Evolutionary conservation across 441 rosid species (phyloP), one percentile per base, ranked within the genome.

Genomic region (Adansonia gregorii): DNA sequence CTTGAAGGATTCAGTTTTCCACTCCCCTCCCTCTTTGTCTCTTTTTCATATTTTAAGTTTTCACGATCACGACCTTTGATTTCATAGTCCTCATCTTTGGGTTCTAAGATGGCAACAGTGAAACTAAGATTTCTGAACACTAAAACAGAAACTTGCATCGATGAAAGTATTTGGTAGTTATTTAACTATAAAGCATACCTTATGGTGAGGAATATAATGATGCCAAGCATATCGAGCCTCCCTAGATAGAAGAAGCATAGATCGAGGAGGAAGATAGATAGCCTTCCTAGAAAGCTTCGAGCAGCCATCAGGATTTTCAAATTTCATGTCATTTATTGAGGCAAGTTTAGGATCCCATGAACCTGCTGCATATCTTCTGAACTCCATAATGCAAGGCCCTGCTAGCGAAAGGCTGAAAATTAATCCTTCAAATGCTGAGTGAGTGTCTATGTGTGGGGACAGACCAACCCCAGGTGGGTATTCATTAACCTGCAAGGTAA

Each of bases 201-300:
- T 95, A 82, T 95, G 99, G 83, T 93, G 99, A 52, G 95, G 98
- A 84, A 95, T 95, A 81, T 95, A 95, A 85, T 93, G 98, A 76
- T 92, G 89, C 99, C 99, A 95, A 74, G 95, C 98, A 82, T 90
- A 92, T 2, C 99, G 98, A 80, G 96, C 98, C 87, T 95, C 99
- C 48, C 94, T 94, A 0, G 95, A 91, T 78, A 95, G 85, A 64
- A 95, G 78, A 54, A 95, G 93, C 91, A 95, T 91, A 43, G 99
- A 95, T 63, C 97, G 91, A 79, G 96, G 97, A 78, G 98, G 97
- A 79, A 95, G 94, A 79, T 87, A 89, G 27, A 95, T 80, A 72
- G 94, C 94, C 73, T 83, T 93, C 82, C 93, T 89, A n/a, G 82
- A 41, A 61, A 87, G 41, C 67, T 82, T 83, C 20, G 91, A 51